These are phyloP conservation scores for Penstemon davidsonii DNA, from an alignment of 257 asterid species.

Conservation along the genomic window DNA sequence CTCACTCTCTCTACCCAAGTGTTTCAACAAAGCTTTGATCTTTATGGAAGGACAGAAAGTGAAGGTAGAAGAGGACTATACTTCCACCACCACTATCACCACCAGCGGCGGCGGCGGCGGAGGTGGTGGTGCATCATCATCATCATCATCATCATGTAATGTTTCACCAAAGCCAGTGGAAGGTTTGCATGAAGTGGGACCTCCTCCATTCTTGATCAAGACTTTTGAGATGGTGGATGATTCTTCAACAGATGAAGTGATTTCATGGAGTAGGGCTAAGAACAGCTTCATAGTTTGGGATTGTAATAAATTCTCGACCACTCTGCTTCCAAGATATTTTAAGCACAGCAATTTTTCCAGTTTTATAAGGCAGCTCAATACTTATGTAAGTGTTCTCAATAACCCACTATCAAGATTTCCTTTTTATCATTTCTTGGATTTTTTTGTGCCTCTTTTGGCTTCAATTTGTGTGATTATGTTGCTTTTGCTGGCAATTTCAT, in stretches of 20 bases:
- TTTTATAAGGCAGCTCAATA: conserved; percentile 95
- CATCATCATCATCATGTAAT: conserved; percentile 33
- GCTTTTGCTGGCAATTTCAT: background rate
- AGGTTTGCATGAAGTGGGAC: conserved; percentile 80
- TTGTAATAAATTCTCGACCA: conserved; percentile 59
- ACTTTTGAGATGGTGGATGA: conserved; percentile 93
- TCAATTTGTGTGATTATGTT: background rate
- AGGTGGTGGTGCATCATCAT: conserved; percentile 15
- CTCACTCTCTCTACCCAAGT: conserved; percentile 14
- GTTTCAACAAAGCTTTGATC: background rate
- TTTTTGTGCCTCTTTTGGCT: background rate
- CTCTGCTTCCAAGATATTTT: conserved; percentile 79
- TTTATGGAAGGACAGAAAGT: conserved; percentile 38
- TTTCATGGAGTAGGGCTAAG: conserved; percentile 73
- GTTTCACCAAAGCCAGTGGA: conserved; percentile 72
- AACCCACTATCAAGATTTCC: background rate
- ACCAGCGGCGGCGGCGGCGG: conserved; percentile 15
- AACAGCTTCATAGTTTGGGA: conserved; percentile 97
- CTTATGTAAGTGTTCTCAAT: conserved; percentile 66
- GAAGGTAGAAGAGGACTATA: conserved; percentile 51
- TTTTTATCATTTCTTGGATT: background rate
- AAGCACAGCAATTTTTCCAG: conserved; percentile 94
- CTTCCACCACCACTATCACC: background rate
- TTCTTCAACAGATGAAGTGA: conserved; percentile 69
- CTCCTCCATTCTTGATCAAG: conserved; percentile 84